Percentiles rank a stretch among this genome's conserved stretches.
phyloP scores from a whole-genome alignment of 2,329 filamentous ascomycete species.

The Colletotrichum sansevieriae region DNA sequence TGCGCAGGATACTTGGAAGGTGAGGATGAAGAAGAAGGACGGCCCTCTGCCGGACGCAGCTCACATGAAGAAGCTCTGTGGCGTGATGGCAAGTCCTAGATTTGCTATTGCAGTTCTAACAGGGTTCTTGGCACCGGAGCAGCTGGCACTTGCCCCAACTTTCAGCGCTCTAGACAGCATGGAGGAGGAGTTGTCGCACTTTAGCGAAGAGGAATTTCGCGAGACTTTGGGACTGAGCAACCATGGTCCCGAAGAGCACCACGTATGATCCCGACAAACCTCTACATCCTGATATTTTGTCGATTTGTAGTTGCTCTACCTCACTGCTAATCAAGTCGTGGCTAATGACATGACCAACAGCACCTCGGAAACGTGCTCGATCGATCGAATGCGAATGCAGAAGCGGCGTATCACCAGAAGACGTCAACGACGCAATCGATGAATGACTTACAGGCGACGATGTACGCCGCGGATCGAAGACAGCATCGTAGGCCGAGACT shows the following conservation, averaged over 20 bases:
- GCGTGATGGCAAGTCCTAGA: slow-evolving; percentile 46
- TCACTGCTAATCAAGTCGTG: slow-evolving; percentile 10
- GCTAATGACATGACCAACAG: slow-evolving; percentile 44
- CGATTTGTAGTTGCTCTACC: neutral
- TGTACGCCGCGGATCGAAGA: slow-evolving; percentile 46
- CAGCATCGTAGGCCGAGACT: slow-evolving; percentile 43
- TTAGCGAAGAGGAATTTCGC: slow-evolving; percentile 47
- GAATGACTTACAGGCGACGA: slow-evolving; percentile 47
- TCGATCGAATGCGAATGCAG: slow-evolving; percentile 39
- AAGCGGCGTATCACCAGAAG: neutral
- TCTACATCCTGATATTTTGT: slow-evolving; percentile 9
- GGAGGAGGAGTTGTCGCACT: slow-evolving; percentile 44
- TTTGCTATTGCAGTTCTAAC: slow-evolving; percentile 50
- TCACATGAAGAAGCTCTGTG: slow-evolving; percentile 52
- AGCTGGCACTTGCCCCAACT: slow-evolving; percentile 46
- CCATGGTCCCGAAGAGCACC: slow-evolving; percentile 46
- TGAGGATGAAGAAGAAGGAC: slow-evolving; percentile 44
- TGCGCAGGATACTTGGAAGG: slow-evolving; percentile 45
- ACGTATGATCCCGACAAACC: slow-evolving; percentile 48
- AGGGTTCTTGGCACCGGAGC: slow-evolving; percentile 46
- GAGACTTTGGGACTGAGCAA: slow-evolving; percentile 43
- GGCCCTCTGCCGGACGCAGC: slow-evolving; percentile 51
- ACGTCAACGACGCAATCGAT: slow-evolving; percentile 19
- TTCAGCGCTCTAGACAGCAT: slow-evolving; percentile 47
- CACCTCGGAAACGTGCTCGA: slow-evolving; percentile 49